Conservation (phyloP, 192 early-diverging fungal genomes). For the Neocallimastix lanati region DNA sequence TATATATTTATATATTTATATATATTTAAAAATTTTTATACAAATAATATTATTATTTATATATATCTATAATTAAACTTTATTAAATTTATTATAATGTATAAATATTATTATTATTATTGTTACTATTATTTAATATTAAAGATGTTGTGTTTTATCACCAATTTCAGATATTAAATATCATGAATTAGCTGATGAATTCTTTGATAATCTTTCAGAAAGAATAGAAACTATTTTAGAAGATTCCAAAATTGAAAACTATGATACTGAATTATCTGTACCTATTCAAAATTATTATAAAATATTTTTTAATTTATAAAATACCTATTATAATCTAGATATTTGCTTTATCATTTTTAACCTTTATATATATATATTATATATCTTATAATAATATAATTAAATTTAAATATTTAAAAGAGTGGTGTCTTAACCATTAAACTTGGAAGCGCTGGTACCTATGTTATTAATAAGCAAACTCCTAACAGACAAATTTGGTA, state of each 20-base stretch:
- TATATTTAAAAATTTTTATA: too few relatives aligned
- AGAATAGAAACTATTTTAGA: neutral
- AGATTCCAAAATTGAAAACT: neutral
- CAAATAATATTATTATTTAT: too few relatives aligned
- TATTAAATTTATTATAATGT: neutral
- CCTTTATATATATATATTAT: too few relatives aligned
- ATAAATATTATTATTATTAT: too few relatives aligned
- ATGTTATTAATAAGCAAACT: conserved; percentile 95
- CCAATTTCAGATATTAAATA: neutral
- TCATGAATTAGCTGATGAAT: neutral
- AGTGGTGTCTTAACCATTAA: conserved; percentile 73
- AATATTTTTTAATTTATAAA: too few relatives aligned
- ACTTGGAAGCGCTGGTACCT: conserved; percentile 61
- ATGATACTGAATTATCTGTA: neutral
- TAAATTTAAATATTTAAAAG: too few relatives aligned
- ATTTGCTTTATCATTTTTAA: too few relatives aligned
- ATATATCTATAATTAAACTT: too few relatives aligned
- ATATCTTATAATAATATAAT: too few relatives aligned
- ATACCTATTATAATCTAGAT: too few relatives aligned
- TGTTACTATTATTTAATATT: neutral
- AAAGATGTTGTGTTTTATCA: neutral
- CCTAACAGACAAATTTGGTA: conserved; percentile 97
- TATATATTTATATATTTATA: too few relatives aligned
- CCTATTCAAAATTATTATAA: neutral
- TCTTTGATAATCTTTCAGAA: neutral